These are phyloP conservation scores for Fusarium sp. DNA, from an alignment of 2,329 filamentous ascomycete species.

Conservation along the genomic window DNA sequence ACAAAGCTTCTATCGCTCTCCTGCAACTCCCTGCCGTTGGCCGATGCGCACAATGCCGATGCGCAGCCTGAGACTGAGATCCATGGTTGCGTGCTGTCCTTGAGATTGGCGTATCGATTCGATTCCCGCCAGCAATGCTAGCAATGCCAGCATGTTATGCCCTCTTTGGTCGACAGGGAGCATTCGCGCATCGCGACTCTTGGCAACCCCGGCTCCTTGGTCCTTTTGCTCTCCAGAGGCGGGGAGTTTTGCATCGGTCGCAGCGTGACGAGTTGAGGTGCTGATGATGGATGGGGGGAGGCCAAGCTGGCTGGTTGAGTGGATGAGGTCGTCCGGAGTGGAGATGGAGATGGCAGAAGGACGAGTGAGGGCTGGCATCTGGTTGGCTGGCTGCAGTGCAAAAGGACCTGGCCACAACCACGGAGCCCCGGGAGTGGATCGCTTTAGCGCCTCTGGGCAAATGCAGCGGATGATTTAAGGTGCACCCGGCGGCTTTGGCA, in stretches of 20 bases:
- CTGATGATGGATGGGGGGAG: constrained; percentile 34
- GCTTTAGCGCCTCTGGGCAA: constrained; percentile 41
- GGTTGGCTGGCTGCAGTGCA: constrained; percentile 30
- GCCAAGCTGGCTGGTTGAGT: constrained; percentile 10
- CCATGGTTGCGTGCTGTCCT: constrained; percentile 18
- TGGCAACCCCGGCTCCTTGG: constrained; percentile 34
- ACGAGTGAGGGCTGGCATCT: constrained; percentile 3
- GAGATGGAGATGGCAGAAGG: constrained; percentile 21
- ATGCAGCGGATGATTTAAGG: constrained; percentile 46
- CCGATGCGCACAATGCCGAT: constrained; percentile 28
- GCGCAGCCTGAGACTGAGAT: constrained; percentile 19
- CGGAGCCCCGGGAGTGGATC: constrained; percentile 43
- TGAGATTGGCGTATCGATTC: constrained; percentile 22
- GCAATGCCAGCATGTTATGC: neutral
- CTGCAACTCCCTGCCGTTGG: constrained; percentile 26
- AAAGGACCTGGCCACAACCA: constrained; percentile 41
- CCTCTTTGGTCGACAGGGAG: constrained; percentile 4
- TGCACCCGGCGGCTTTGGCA: constrained; percentile 43
- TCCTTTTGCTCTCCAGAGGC: constrained; percentile 37
- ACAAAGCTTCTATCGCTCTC: constrained; percentile 15
- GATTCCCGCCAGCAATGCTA: constrained; percentile 13
- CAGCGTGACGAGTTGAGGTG: constrained; percentile 28
- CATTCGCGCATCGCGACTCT: constrained; percentile 23
- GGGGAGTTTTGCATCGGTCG: constrained; percentile 31
- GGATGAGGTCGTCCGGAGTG: constrained; percentile 34